Evolutionary conservation across 1,284 basidiomycete genomes (phyloP).

Genomic region (Ustilago curta): DNA sequence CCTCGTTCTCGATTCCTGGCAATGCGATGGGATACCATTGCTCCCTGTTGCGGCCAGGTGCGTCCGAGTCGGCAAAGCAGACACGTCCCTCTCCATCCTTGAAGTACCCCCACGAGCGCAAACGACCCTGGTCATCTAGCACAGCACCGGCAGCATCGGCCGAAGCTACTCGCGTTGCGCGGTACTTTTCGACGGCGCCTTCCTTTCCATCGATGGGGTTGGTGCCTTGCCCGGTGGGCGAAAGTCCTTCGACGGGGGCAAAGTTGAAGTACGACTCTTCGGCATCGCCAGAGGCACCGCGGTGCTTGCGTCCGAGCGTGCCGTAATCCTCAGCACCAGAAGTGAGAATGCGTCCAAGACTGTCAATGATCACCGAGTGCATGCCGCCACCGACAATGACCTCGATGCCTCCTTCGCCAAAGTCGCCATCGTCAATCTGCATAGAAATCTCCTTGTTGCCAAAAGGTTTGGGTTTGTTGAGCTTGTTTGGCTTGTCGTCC

Average conservation of each 20-base stretch:
- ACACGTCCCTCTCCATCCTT: slow-evolving; percentile 85
- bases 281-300: slow-evolving; percentile 78
- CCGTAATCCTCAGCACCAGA: slow-evolving; percentile 94
- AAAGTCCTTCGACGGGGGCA: slow-evolving; percentile 78
- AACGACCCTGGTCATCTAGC: slow-evolving; percentile 80
- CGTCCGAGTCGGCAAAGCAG: slow-evolving; percentile 77
- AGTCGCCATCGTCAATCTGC: slow-evolving; percentile 57
- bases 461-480: slow-evolving; percentile 62
- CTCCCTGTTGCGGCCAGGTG: slow-evolving; percentile 47
- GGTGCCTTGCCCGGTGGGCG: slow-evolving; percentile 52
- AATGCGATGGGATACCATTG: slow-evolving; percentile 68
- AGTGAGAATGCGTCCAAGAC: slow-evolving; percentile 70
- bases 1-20: slow-evolving; percentile 72
- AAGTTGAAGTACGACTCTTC: slow-evolving; percentile 84
- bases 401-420: slow-evolving; percentile 61
- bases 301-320: slow-evolving; percentile 76
- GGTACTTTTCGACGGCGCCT: slow-evolving; percentile 77
- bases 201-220: slow-evolving; percentile 76
- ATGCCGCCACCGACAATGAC: slow-evolving; percentile 65
- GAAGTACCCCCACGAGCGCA: slow-evolving; percentile 76
- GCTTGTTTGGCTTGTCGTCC: slow-evolving; percentile 66
- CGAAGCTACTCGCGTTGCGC: slow-evolving; percentile 82
- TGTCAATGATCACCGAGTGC: slow-evolving; percentile 66
- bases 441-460: slow-evolving; percentile 58
- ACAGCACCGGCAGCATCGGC: slow-evolving; percentile 88